Evolutionary conservation across 73 alveolate genomes (phyloP).

Genomic region (Tetrahymena malaccensis): DNA sequence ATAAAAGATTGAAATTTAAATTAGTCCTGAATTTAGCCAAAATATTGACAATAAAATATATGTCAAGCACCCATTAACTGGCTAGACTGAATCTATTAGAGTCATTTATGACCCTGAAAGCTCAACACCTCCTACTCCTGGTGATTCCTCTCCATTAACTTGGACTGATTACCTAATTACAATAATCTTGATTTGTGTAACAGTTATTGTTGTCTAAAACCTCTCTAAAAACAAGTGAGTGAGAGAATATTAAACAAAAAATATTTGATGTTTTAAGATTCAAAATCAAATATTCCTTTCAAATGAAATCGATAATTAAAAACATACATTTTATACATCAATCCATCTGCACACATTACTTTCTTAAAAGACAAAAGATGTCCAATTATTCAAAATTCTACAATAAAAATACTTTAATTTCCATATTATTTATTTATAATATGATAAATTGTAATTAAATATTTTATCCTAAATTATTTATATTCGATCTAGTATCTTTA

Average conservation of each 20-base stretch:
- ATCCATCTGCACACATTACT: background rate
- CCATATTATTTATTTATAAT: background rate
- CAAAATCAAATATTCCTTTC: background rate
- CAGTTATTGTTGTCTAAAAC: background rate
- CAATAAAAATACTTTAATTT: background rate
- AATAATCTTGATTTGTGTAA: background rate
- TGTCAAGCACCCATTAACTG: background rate
- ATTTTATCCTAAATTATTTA: background rate
- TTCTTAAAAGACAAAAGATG: background rate
- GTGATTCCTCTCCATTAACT: background rate
- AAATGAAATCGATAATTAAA: background rate
- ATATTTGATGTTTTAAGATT: too few species aligned
- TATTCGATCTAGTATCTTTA: background rate
- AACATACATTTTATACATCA: too few species aligned
- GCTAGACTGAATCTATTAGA: background rate
- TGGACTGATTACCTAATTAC: background rate
- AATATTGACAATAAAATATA: background rate
- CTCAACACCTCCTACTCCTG: background rate
- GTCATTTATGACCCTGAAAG: background rate
- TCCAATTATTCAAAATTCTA: background rate
- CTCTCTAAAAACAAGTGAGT: background rate
- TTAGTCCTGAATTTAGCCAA: background rate
- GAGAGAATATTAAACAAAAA: too few species aligned
- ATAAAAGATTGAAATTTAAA: background rate
- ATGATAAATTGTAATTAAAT: background rate